Base-by-base conservation (phyloP, 2,329 filamentous ascomycete species). In the Phaeoacremonium minimum region DNA sequence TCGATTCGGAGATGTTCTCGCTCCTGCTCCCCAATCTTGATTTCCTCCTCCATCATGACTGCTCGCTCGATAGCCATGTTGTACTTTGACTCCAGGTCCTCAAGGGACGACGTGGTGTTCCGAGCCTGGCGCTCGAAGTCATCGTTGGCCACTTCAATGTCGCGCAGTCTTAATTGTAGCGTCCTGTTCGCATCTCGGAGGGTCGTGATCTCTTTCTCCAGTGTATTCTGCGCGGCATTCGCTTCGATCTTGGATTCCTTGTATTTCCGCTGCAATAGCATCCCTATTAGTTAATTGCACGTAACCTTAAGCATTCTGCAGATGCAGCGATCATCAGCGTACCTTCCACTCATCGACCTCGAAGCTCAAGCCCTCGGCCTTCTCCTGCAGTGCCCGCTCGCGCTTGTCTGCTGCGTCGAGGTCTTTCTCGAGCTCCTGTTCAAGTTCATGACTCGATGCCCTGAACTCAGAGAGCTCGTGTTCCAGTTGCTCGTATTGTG, bases 261-360 rank as follows among this genome's bases (percentile, higher is more conserved):
- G 73, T 94, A 94, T 73, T 97, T 98, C 48, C 85, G 81, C 89
- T 95, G 55, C 36, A 31, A 15, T 16, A 17, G 28, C 29, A 26
- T 9, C 9, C 22, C 7, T 28, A 28, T 9, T 15, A 33, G 6
- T 28, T 26, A 30, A 35, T 4, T 15, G 35, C 12, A 20, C 17
- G 32, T 16, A 18, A 13, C 22, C 28, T 28, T 14, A n/a, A 38
- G 12, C 30, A 15, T n/a, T n/a, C 28, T 38, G 7, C 7, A 40
- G 28, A 28, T 14, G 32, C 20, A 31, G 19, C 22, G 20, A 28
- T 15, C 30, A n/a, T 14, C 16, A 15, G 50, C 77, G 61, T 69
- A 91, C 89, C 82, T 97, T 97, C 93, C 93, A 98, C 65, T 98
- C 93, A 40, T 97, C 89, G 1, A 93, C 90, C 61, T 97, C 90